Conservation (phyloP, 495 filamentous ascomycete species). For the Podospora didyma region DNA sequence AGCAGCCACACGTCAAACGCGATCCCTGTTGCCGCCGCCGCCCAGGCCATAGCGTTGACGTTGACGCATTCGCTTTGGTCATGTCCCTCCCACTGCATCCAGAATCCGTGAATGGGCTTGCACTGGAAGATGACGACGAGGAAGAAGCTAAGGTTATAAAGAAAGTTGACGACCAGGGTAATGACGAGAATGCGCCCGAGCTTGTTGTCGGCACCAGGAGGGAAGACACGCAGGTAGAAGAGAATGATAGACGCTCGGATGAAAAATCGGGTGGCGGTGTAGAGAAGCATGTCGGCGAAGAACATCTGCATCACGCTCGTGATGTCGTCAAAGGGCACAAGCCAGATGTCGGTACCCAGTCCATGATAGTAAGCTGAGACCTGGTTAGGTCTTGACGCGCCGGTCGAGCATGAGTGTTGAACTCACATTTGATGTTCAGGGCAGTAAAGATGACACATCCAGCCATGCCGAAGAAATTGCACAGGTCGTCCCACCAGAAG, state of each 20-base stretch:
- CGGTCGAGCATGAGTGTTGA: too few relatives aligned
- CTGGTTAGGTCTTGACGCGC: not conserved
- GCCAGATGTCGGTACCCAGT: conserved; percentile 45
- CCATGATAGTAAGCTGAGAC: conserved; percentile 31
- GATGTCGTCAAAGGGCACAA: conserved; percentile 42
- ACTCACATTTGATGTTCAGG: not conserved
- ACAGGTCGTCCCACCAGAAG: conserved; percentile 33
- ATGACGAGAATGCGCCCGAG: conserved; percentile 25
- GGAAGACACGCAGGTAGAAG: conserved; percentile 50
- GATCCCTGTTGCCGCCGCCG: conserved; percentile 31
- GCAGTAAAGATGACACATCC: not conserved
- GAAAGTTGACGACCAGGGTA: conserved; percentile 29
- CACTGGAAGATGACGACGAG: conserved; percentile 41
- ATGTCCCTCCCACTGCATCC: conserved; percentile 27
- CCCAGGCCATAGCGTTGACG: conserved; percentile 24
- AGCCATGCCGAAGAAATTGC: conserved; percentile 26
- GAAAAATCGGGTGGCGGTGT: conserved; percentile 34
- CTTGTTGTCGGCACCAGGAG: conserved; percentile 14
- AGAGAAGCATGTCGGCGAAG: conserved; percentile 30
- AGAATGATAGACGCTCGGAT: conserved; percentile 46
- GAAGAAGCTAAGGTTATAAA: conserved; percentile 37
- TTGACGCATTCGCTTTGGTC: conserved; percentile 27
- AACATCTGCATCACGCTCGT: conserved; percentile 26
- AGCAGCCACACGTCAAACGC: conserved; percentile 35
- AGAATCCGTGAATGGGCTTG: conserved; percentile 30